Base-by-base conservation (phyloP, 2,329 filamentous ascomycete genomes). In the Dendrostoma leiphaemia region DNA sequence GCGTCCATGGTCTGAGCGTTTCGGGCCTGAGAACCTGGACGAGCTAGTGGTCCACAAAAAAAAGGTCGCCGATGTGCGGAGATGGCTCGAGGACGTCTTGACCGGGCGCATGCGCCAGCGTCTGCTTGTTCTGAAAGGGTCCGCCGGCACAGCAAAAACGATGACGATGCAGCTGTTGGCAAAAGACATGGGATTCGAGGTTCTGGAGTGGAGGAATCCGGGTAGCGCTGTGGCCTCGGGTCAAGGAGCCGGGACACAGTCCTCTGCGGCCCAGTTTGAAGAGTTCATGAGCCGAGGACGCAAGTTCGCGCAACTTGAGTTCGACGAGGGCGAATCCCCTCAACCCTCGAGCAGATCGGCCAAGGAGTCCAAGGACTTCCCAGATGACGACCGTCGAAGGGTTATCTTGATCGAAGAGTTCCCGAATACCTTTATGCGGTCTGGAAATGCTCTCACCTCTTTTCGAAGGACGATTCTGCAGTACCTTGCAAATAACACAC, bases 21-120 rank as follows among this genome's bases (percentile, higher is more conserved):
- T 91, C 69, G 86, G 83, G 2, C 93, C 93, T 0, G 64, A 69
- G 3, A 88, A 82, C 61, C 69, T 97, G 12, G 85, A 91, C 15
- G 93, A 97, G 71, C 76, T 99, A 43, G 93, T 89, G 0, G 93
- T 99, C 17, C 92, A 99, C 70, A 97, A 95, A 75, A 94, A 84
- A 63, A 99, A 99, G 69, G 89, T 97, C 6, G 74, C 83, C 2
- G 92, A 97, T 71, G 92, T 97, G 43, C 83, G 85, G 55, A 79
- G 74, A 55, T 97, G 94, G 92, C 74, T 99, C 31, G 83, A 89
- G 40, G 83, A 86, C 65, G 89, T 91, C 17, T 81, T 91, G 58
- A 69, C 71, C 24, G 89, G 90, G 15, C 75, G 76, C 34, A 71
- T 82, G 69, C 77, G 82, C 56, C 85, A 96, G 75, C 82, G 89